phyloP scores from a whole-genome alignment of 1,139 yeast species.

The Candida sanyaensis region DNA sequence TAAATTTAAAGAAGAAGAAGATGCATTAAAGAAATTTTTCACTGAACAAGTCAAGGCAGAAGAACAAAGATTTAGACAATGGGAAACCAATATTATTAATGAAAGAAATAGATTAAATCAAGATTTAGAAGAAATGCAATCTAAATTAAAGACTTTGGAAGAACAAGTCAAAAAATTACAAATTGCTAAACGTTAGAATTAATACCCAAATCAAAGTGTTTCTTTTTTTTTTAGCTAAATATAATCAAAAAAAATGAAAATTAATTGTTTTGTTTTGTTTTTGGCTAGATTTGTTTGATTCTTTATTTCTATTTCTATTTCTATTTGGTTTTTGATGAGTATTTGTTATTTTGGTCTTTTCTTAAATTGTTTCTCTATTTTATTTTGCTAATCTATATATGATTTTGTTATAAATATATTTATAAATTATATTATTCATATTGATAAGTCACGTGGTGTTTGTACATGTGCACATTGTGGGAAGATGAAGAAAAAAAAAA shows the following conservation, averaged over 20 bases:
- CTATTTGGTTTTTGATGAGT: too few species aligned
- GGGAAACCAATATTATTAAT: slow-evolving; percentile 95
- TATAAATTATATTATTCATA: too few species aligned
- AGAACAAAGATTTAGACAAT: slow-evolving; percentile 95
- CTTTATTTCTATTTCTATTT: not conserved
- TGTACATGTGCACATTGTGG: too few species aligned
- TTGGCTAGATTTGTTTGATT: not conserved
- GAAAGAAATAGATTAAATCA: slow-evolving; percentile 93
- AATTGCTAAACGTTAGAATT: slow-evolving; percentile 40
- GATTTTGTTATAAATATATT: too few species aligned
- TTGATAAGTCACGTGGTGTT: too few species aligned
- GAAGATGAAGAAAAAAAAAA: too few species aligned
- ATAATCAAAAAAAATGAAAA: not conserved
- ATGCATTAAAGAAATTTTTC: slow-evolving; percentile 87
- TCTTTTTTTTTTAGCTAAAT: not conserved
- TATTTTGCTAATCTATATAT: too few species aligned
- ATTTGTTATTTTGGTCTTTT: not conserved
- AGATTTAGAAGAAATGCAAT: slow-evolving; percentile 88
- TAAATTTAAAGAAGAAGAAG: slow-evolving; percentile 94
- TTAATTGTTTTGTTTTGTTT: too few species aligned
- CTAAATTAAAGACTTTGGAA: slow-evolving; percentile 67
- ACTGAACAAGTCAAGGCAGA: slow-evolving; percentile 98
- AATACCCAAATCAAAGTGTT: not conserved
- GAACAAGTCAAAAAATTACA: slow-evolving; percentile 73
- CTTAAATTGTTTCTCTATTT: not conserved